Base-by-base conservation (phyloP, 1,284 basidiomycete species). In the Irpex sp. region DNA sequence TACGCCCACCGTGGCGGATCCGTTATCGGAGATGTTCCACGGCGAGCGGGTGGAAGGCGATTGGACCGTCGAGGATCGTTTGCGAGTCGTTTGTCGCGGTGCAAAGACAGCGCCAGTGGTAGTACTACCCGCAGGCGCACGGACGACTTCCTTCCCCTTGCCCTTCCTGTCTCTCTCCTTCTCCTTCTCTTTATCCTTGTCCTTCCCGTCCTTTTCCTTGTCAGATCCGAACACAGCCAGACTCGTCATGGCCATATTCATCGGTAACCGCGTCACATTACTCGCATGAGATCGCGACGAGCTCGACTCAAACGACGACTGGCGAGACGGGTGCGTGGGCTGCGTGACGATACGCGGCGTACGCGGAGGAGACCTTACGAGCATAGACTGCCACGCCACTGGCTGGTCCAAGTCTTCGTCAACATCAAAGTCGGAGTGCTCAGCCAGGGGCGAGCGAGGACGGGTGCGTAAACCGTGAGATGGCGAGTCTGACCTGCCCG, bases 191-290 rank as follows among this genome's bases (percentile, higher is more conserved):
- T 64, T 62, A 13, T 47, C 59, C 55, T 61, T 62, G 17, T 54
- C 59, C 54, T 58, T 64, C 58, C 57, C 37, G 19, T 55, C 52
- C 26, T 63, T 7, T 67, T 73, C 62, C 68, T 74, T 17, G 64
- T 71, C 56, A 68, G 21, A 31, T 15, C 85, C 87, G 44, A 68
- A 69, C 62, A 65, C 68, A 13, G 71, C 70, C 36, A 67, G 69
- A 64, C 71, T 73, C 36, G 69, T 71, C 59, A 71, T 71, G 37
- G 68, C 65, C 68, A 73, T 69, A 58, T 66, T 64, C 67, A 69
- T 67, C 31, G 54, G 69, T 65, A 62, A 68, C 62, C 26, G 70
- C 66, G 58, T 21, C 66, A 65, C 52, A 66, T 9, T 44, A 15
- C 40, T 44, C 15, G 58, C 49, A 66, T 66, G 66, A 57, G 68